Percentiles rank a stretch among this genome's conserved stretches.
Conservation (phyloP, 192 early-diverging fungal genomes). For the Coemansia sp. region DNA sequence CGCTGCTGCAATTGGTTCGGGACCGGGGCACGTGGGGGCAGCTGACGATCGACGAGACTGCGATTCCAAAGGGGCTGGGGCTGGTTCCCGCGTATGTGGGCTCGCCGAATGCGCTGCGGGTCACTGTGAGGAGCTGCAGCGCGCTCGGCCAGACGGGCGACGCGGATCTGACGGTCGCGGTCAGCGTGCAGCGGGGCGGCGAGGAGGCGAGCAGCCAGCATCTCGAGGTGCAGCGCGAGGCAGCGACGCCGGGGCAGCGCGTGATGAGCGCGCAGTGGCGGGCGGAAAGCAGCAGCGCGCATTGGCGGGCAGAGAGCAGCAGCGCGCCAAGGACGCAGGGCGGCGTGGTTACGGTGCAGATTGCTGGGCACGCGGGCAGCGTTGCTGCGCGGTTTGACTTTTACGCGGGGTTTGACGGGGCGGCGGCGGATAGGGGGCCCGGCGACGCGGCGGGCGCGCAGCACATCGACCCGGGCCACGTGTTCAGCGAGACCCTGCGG, state of each 20-base stretch:
- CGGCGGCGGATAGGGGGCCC: no score
- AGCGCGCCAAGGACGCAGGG: background rate
- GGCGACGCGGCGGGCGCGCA: no score
- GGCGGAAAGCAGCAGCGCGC: background rate
- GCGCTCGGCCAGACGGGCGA: background rate
- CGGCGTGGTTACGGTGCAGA: slow-evolving; percentile 1
- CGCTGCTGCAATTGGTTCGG: slow-evolving; percentile 14
- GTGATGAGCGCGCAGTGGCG: background rate
- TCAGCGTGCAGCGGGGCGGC: background rate
- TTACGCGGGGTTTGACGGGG: background rate
- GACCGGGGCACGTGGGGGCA: background rate
- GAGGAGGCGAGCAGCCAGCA: slow-evolving; percentile 1
- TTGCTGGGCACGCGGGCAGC: background rate
- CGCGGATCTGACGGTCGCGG: background rate
- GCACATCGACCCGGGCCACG: slow-evolving; percentile 11
- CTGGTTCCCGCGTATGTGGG: slow-evolving; percentile 24
- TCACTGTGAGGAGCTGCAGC: background rate
- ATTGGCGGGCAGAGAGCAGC: slow-evolving; percentile 1
- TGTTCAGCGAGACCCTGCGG: slow-evolving; percentile 32
- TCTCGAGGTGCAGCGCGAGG: background rate
- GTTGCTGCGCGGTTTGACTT: background rate
- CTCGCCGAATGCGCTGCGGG: background rate
- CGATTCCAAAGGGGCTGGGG: slow-evolving; percentile 14
- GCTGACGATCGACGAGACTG: slow-evolving; percentile 11
- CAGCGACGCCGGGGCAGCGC: background rate